Base-by-base conservation (phyloP, 169 alveolate genomes). In the Eimeria zaria region DNA sequence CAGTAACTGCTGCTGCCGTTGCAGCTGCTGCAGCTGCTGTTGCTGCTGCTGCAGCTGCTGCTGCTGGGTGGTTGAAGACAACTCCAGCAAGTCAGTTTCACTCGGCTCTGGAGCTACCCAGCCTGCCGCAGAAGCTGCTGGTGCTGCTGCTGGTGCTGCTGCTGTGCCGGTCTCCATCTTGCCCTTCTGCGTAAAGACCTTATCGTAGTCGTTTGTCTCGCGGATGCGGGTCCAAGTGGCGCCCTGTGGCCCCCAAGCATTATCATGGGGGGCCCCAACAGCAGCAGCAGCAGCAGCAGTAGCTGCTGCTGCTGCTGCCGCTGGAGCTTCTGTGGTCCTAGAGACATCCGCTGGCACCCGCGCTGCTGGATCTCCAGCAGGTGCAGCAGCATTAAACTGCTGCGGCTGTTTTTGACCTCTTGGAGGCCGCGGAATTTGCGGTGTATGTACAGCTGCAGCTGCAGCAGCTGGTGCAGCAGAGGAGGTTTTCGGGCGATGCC, bases 331-430 rank as follows among this genome's bases (percentile, higher is more conserved):
- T 58, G 81, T 22, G 27, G 20, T 18, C 44, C 83, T 39, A 9
- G 84, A 30, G 81, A 67, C 39, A 64, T 64, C 64, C 87, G 84
- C n/a, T 51, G 88, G 74, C 67, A 60, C 76, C 69, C 46, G 84
- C 14, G 73, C 51, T 46, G 95, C 89, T 46, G 69, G 44, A 46
- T 41, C 89, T 24, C 44, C 89, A 80, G 89, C 89, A 80, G 89
- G 69, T 18, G 89, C 69, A 44, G 71, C 89, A 60, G 46, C 84
- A 11, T 36, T 16, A 6, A 22, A 18, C 85, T 74, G 51, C 58
- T 74, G 85, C 33, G 85, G 55, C 41, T 64, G 74, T 39, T 36
- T 74, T 24, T 74, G 51, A 20, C 60, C 85, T 20, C 60, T 44
- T 6, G 51, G 60, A 20, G 60, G 51, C 85, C 55, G 85, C 55